Evolutionary conservation across 1,284 basidiomycete species (phyloP).

Genomic region (Mycosarcoma mackinlayi): DNA sequence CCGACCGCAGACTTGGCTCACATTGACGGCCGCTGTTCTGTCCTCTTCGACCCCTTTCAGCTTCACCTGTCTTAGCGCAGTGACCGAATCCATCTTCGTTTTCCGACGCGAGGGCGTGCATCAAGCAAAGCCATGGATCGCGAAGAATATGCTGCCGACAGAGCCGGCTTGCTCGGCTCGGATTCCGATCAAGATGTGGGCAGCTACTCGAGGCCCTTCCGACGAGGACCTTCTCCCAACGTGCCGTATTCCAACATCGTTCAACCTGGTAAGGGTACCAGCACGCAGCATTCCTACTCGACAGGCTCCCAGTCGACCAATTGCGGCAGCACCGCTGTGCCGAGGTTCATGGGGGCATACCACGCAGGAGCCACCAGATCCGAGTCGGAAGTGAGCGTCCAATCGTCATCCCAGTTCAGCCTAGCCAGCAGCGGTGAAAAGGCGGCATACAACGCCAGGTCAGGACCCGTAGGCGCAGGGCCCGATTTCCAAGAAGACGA

Average conservation of each 20-base stretch:
- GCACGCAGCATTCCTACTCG: slow-evolving; percentile 20
- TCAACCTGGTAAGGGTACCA: slow-evolving; percentile 20
- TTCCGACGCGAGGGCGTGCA: neutral
- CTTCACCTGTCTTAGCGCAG: slow-evolving; percentile 11
- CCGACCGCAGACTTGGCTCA: neutral
- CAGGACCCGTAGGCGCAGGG: neutral
- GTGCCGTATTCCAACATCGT: slow-evolving; percentile 26
- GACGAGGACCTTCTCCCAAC: slow-evolving; percentile 14
- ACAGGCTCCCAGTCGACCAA: slow-evolving; percentile 20
- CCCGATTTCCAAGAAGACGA: slow-evolving; percentile 13
- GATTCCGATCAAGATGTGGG: slow-evolving; percentile 3
- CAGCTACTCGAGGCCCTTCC: slow-evolving; percentile 23
- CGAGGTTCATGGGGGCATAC: slow-evolving; percentile 14
- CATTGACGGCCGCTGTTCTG: no score
- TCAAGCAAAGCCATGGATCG: slow-evolving; percentile 12
- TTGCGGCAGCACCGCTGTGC: slow-evolving; percentile 8
- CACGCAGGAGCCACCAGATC: neutral
- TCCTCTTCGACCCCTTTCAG: no score
- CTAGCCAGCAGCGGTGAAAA: slow-evolving; percentile 14
- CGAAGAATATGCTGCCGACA: neutral
- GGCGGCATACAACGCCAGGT: neutral
- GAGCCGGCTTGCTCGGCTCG: slow-evolving; percentile 4
- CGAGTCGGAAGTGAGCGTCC: slow-evolving; percentile 17
- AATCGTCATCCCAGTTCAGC: slow-evolving; percentile 16
- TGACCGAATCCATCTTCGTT: neutral